These are phyloP conservation scores for Gossypium rotundifolium DNA, from an alignment of 345 rosid species.

Conservation along the genomic window DNA sequence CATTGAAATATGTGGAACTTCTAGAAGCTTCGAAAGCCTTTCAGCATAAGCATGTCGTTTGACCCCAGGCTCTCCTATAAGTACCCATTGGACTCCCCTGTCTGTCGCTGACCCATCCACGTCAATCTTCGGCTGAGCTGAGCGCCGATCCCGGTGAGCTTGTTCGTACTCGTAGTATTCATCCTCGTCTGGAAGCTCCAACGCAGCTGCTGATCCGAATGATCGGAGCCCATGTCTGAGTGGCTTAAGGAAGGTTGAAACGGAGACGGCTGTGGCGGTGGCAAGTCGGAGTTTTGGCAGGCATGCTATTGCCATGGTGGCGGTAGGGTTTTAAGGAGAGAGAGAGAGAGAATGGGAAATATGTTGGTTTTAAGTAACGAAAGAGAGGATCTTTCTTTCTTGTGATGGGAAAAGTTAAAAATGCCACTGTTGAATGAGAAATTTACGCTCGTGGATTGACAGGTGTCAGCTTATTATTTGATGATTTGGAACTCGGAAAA, in stretches of 20 bases:
- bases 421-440: neutral
- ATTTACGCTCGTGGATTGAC: neutral
- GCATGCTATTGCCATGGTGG: slow-evolving; percentile 64
- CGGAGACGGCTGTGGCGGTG: neutral
- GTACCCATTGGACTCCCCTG: slow-evolving; percentile 95
- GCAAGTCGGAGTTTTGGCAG: slow-evolving; percentile 39
- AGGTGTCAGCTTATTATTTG: neutral
- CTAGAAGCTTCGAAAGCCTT: slow-evolving; percentile 67
- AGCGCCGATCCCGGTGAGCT: slow-evolving; percentile 8
- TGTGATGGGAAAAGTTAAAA: neutral
- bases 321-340: slow-evolving; percentile 25
- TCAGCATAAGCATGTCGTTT: slow-evolving; percentile 75
- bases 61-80: slow-evolving; percentile 75
- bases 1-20: slow-evolving; percentile 94
- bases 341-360: neutral
- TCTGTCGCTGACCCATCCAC: slow-evolving; percentile 36
- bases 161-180: slow-evolving; percentile 33
- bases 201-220: slow-evolving; percentile 71
- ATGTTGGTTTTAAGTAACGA: neutral
- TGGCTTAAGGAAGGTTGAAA: slow-evolving; percentile 10
- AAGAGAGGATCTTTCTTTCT: neutral
- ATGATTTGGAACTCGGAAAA: neutral
- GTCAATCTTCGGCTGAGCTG: slow-evolving; percentile 20
- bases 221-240: slow-evolving; percentile 24
- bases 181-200: slow-evolving; percentile 39